Evolutionary conservation across 176 grass and related monocot species (phyloP).

Genomic region (Chrysopogon serrulatus): DNA sequence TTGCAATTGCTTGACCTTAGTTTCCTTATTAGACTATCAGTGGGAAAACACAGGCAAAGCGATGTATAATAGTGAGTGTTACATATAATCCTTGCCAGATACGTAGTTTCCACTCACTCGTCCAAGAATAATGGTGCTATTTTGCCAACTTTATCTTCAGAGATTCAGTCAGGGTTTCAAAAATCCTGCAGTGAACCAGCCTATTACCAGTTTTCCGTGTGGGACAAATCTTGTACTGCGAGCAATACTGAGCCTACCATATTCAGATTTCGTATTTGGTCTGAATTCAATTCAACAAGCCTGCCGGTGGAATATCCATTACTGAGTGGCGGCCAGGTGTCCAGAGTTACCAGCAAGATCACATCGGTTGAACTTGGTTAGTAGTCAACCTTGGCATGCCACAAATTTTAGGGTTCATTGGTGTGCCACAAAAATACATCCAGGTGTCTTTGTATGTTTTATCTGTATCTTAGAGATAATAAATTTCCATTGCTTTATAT

Average conservation of each 20-base stretch:
- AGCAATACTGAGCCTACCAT: not conserved
- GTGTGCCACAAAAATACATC: too few relatives aligned
- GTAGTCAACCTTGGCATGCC: not conserved
- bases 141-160: not conserved
- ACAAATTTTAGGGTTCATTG: not conserved
- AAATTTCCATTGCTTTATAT: not conserved
- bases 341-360: not conserved
- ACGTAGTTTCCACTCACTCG: not conserved
- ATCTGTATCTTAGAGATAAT: not conserved
- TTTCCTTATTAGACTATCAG: not conserved
- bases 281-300: not conserved
- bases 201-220: not conserved
- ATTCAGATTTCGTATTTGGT: not conserved
- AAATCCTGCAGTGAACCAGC: too few relatives aligned
- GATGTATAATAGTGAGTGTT: not conserved
- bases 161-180: not conserved
- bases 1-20: not conserved
- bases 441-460: not conserved
- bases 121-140: not conserved
- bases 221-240: not conserved
- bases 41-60: not conserved
- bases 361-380: not conserved
- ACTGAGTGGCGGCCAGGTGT: not conserved
- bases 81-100: not conserved
- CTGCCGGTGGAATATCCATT: not conserved